phyloP scores from a whole-genome alignment of 768 basidiomycete species.

The Rhizopogon rudus region DNA sequence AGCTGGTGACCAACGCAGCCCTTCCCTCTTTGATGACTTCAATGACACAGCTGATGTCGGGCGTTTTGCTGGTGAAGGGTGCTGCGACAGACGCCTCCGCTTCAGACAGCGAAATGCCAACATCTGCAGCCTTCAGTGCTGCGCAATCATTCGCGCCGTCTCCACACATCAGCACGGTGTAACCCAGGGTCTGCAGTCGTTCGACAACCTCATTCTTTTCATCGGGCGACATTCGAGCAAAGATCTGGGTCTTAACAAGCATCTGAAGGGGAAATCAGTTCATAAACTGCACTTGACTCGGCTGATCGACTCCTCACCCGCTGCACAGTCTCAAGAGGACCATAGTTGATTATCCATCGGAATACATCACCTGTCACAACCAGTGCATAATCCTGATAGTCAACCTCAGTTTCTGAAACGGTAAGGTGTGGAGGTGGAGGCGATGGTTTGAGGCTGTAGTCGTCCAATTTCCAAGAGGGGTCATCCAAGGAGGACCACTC shows the following conservation, averaged over 20 bases:
- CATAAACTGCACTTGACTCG: neutral
- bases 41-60: conserved; percentile 93
- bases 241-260: conserved; percentile 95
- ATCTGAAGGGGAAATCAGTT: conserved; percentile 50
- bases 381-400: conserved; percentile 84
- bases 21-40: conserved; percentile 97
- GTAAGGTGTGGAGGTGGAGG: conserved; percentile 65
- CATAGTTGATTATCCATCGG: conserved; percentile 96
- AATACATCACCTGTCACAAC: conserved; percentile 95
- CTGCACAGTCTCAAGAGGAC: conserved; percentile 89
- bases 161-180: conserved; percentile 97
- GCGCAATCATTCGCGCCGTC: conserved; percentile 99
- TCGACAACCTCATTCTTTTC: conserved; percentile 99
- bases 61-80: conserved; percentile 90
- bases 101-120: conserved; percentile 93
- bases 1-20: conserved; percentile 94
- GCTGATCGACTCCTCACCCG: conserved; percentile 48
- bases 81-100: conserved; percentile 98
- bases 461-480: conserved; percentile 74
- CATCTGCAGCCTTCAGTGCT: conserved; percentile 96
- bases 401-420: conserved; percentile 65
- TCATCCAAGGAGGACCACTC: conserved; percentile 96
- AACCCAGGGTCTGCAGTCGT: conserved; percentile 86
- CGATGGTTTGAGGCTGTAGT: conserved; percentile 81
- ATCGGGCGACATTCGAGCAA: conserved; percentile 98